Percentiles rank a stretch among this genome's conserved stretches.
Evolutionary conservation across 2,329 filamentous ascomycete species (phyloP).

Genomic region (Aspergillus sp.): DNA sequence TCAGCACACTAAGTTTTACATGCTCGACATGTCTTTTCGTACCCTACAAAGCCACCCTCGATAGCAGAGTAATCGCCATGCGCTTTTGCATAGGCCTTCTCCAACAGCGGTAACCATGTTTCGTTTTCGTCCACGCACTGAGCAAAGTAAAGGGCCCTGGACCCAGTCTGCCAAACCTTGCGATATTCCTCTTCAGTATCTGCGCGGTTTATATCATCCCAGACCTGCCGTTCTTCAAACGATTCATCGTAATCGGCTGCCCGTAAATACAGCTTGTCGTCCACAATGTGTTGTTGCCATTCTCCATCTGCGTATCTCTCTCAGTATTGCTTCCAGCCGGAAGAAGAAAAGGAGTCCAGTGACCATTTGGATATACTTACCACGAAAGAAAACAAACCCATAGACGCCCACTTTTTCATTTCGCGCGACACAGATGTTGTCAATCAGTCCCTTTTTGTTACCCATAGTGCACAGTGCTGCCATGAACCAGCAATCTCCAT

Average conservation of each 20-base stretch:
- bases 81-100: slow-evolving; percentile 78
- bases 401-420: slow-evolving; percentile 71
- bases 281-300: slow-evolving; percentile 86
- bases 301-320: slow-evolving; percentile 56
- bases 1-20: too few species aligned
- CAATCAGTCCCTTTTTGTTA: slow-evolving; percentile 63
- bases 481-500: slow-evolving; percentile 82
- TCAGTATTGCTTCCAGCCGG: neutral
- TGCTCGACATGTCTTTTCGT: slow-evolving; percentile 9
- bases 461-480: slow-evolving; percentile 69
- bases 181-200: slow-evolving; percentile 65
- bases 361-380: slow-evolving; percentile 23
- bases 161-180: slow-evolving; percentile 64
- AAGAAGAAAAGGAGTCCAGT: neutral
- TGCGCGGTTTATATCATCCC: slow-evolving; percentile 66
- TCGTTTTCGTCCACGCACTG: slow-evolving; percentile 68
- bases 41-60: slow-evolving; percentile 63
- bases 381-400: slow-evolving; percentile 73
- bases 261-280: slow-evolving; percentile 80
- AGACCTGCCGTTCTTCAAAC: slow-evolving; percentile 62
- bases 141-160: slow-evolving; percentile 68
- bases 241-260: slow-evolving; percentile 75
- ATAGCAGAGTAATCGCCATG: slow-evolving; percentile 73
- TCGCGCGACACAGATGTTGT: slow-evolving; percentile 63
- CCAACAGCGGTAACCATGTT: slow-evolving; percentile 71